Conservation (phyloP, 1,284 basidiomycete genomes). For the Cutaneotrichosporon cutaneum region DNA sequence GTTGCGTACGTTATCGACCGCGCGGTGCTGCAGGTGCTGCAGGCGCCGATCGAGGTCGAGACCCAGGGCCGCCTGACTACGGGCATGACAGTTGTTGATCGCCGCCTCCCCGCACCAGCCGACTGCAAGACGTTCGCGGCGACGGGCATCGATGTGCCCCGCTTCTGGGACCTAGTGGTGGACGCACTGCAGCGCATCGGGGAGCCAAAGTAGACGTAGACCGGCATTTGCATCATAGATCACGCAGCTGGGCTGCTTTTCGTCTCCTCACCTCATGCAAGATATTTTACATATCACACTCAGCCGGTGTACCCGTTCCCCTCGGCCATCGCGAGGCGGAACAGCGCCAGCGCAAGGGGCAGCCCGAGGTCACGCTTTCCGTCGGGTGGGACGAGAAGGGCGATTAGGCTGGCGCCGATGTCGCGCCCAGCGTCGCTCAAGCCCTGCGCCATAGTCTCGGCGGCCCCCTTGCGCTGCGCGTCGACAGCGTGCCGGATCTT, state of each 20-base stretch:
- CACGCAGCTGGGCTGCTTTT: background rate
- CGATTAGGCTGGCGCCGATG: constrained; percentile 15
- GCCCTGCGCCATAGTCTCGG: background rate
- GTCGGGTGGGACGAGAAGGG: constrained; percentile 16
- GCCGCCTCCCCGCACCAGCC: constrained; percentile 5
- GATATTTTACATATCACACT: background rate
- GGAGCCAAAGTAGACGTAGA: constrained; percentile 5
- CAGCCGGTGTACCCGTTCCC: constrained; percentile 20
- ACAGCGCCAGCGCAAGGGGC: constrained; percentile 20
- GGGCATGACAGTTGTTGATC: constrained; percentile 24
- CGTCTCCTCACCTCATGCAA: background rate
- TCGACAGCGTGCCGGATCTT: constrained; percentile 12
- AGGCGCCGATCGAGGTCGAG: constrained; percentile 18
- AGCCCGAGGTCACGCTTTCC: constrained; percentile 20
- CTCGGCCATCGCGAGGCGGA: constrained; percentile 23
- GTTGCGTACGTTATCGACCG: constrained; percentile 23
- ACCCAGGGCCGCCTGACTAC: constrained; percentile 20
- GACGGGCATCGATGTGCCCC: constrained; percentile 15
- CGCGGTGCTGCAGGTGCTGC: constrained; percentile 6
- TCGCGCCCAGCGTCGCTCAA: background rate
- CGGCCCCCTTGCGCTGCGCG: constrained; percentile 10
- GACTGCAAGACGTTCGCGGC: constrained; percentile 20
- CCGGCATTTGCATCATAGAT: background rate
- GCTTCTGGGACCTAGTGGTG: constrained; percentile 24
- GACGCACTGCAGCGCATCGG: constrained; percentile 20